These are phyloP conservation scores for Claviceps quebecensis DNA, from an alignment of 2,329 filamentous ascomycete genomes.

Conservation along the genomic window DNA sequence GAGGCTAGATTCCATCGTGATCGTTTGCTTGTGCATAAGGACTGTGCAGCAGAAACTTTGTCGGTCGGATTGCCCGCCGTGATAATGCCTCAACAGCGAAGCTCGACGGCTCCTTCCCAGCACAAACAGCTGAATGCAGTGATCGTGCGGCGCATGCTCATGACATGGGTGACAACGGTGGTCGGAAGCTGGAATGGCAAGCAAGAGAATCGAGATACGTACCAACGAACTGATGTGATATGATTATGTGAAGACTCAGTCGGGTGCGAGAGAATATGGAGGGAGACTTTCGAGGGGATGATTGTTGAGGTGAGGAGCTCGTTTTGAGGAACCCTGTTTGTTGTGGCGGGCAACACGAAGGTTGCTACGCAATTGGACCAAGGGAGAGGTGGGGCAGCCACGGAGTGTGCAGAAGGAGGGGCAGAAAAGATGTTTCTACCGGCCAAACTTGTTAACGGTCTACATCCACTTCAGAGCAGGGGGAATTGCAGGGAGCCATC, in stretches of 20 bases:
- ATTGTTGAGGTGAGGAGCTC: constrained; percentile 4
- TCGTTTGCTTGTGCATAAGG: not conserved
- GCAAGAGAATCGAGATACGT: not conserved
- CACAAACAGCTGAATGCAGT: not conserved
- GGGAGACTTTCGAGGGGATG: not conserved
- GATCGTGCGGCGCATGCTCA: not conserved
- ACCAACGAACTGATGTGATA: not conserved
- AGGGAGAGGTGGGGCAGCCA: constrained; percentile 12
- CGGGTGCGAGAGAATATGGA: not conserved
- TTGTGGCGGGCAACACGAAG: constrained; percentile 3
- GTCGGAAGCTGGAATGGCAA: not conserved
- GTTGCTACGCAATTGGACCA: constrained; percentile 4
- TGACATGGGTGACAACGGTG: not conserved
- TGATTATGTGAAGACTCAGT: not conserved
- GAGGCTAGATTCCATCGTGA: too few relatives aligned
- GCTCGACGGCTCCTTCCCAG: not conserved
- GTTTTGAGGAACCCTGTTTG: constrained; percentile 2
- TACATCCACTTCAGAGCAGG: not conserved
- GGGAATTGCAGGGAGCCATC: not conserved
- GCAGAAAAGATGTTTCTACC: constrained; percentile 11
- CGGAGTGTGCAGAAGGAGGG: constrained; percentile 3
- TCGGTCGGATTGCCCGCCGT: not conserved
- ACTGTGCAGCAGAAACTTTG: not conserved
- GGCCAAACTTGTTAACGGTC: not conserved
- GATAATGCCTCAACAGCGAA: constrained; percentile 2